Conservation (phyloP, 2,329 filamentous ascomycete genomes). For the Scedosporium aurantiacum region DNA sequence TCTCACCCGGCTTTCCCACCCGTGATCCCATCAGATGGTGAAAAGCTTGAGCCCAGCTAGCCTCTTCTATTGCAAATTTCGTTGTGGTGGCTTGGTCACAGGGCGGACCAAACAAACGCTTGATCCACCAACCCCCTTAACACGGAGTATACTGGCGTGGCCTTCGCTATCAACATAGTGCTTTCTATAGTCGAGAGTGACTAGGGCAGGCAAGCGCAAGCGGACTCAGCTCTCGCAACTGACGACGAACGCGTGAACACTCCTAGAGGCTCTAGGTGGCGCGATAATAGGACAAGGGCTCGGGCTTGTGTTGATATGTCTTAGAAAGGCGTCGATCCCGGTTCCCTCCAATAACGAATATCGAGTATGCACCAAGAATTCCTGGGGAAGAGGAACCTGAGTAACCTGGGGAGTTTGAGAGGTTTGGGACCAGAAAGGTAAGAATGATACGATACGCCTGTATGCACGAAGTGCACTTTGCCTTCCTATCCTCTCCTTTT, state of each 20-base stretch:
- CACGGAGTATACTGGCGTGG: neutral
- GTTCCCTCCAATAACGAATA: neutral
- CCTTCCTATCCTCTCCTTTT: neutral
- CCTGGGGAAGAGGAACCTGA: neutral
- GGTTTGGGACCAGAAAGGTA: neutral
- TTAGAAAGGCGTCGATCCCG: neutral
- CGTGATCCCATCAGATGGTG: no score
- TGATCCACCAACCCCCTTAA: no score
- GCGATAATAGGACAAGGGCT: neutral
- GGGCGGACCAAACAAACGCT: no score
- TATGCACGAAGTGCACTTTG: neutral
- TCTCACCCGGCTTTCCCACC: no score
- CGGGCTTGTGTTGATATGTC: neutral
- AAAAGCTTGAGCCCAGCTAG: no score
- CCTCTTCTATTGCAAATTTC: no score
- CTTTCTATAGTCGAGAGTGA: neutral
- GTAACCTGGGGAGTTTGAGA: neutral
- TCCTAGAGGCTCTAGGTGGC: neutral
- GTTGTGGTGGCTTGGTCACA: no score
- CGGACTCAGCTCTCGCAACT: neutral
- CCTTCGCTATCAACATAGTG: neutral
- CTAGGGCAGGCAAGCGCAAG: neutral
- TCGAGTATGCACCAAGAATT: neutral
- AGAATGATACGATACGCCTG: neutral
- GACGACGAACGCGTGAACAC: neutral